phyloP scores from a whole-genome alignment of 2,329 filamentous ascomycete species.

The Tricladium varicosporioides region DNA sequence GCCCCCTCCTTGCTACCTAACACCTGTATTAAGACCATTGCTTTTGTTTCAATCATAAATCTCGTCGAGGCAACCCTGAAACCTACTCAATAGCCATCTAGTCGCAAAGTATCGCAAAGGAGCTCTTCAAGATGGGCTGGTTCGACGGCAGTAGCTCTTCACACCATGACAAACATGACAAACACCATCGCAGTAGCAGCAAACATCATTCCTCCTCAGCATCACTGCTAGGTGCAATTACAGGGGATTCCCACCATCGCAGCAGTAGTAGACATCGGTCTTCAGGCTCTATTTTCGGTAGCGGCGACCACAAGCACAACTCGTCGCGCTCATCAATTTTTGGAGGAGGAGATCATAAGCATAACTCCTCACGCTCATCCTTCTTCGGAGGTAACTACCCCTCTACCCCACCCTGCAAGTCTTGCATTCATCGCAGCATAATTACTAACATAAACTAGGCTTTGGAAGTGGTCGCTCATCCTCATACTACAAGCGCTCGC shows the following conservation, averaged over 20 bases:
- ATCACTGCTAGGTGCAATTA: slow-evolving; percentile 16
- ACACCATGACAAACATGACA: slow-evolving; percentile 32
- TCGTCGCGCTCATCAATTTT: slow-evolving; percentile 37
- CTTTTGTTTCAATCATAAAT: neutral
- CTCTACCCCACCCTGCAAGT: slow-evolving; percentile 37
- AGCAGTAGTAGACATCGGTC: slow-evolving; percentile 13
- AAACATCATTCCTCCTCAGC: slow-evolving; percentile 13
- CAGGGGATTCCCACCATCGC: neutral
- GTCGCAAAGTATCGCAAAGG: neutral
- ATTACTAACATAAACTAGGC: slow-evolving; percentile 6
- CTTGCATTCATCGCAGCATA: slow-evolving; percentile 37
- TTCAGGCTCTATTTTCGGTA: slow-evolving; percentile 18
- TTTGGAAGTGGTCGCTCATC: slow-evolving; percentile 25
- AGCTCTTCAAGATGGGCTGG: slow-evolving; percentile 41
- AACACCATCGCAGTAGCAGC: slow-evolving; percentile 16
- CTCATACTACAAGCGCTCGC: slow-evolving; percentile 76
- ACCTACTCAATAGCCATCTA: neutral
- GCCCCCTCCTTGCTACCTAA: neutral
- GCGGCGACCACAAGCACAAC: slow-evolving; percentile 14
- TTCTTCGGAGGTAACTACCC: slow-evolving; percentile 42
- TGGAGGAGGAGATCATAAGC: slow-evolving; percentile 28
- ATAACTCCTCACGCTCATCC: slow-evolving; percentile 43
- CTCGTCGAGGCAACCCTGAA: neutral
- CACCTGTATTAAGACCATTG: neutral
- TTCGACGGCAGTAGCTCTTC: slow-evolving; percentile 40